A percentile compares a stretch with the other conserved stretches of the same genome.
phyloP scores from a whole-genome alignment of 2,329 filamentous ascomycete genomes.

The Beauveria rudraprayagi region DNA sequence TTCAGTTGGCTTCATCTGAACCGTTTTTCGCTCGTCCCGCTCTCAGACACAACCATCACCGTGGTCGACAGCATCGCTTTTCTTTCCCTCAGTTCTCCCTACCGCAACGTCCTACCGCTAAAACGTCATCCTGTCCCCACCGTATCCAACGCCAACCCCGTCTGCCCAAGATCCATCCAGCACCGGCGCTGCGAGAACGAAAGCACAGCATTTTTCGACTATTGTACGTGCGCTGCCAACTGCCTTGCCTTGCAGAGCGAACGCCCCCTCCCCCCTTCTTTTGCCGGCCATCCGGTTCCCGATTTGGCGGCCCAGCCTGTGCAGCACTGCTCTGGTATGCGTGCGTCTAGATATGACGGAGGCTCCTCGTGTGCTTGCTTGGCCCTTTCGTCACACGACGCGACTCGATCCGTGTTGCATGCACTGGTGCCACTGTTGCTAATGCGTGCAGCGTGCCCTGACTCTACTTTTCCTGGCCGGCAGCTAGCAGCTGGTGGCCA shows the following conservation, averaged over 20 bases:
- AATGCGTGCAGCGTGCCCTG: not conserved
- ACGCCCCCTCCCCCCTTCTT: too few relatives aligned
- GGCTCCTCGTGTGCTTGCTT: constrained; percentile 2
- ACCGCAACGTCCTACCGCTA: constrained; percentile 13
- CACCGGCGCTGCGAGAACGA: not conserved
- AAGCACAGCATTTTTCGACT: constrained; percentile 8
- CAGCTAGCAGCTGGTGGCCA: not conserved
- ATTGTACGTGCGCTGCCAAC: constrained; percentile 1
- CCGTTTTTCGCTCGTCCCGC: not conserved
- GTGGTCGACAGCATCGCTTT: not conserved
- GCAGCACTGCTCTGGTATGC: not conserved
- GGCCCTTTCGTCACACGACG: constrained; percentile 1
- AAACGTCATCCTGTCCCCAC: constrained; percentile 24
- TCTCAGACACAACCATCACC: not conserved
- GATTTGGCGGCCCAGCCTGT: not conserved
- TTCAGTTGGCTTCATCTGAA: not conserved
- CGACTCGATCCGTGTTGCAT: not conserved
- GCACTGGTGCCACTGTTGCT: not conserved
- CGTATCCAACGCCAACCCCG: constrained; percentile 18
- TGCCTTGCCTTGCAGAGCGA: not conserved
- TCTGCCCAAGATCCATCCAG: constrained; percentile 21
- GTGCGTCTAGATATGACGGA: not conserved
- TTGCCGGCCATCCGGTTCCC: not conserved
- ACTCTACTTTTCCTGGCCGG: not conserved
- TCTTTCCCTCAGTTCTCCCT: not conserved